Conservation (phyloP, 306 rosid species). For the Casuarina equisetifolia region DNA sequence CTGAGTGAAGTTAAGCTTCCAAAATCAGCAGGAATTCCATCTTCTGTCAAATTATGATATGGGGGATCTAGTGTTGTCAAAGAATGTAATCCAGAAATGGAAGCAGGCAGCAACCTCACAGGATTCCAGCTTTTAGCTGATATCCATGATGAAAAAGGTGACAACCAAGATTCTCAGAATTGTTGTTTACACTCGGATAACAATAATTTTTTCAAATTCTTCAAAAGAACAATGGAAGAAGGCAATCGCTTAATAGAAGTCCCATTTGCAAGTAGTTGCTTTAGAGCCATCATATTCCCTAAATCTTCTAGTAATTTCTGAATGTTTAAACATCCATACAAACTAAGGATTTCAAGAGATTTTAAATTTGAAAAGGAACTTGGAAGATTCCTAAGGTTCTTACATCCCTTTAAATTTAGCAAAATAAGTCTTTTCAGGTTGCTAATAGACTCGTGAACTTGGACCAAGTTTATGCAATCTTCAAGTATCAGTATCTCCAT, state of each 20-base stretch:
- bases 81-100: not conserved
- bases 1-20: not conserved
- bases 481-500: not conserved
- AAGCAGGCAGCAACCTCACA: not conserved
- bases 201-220: too few relatives aligned
- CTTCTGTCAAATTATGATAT: not conserved
- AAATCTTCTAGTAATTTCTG: not conserved
- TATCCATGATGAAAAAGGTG: not conserved
- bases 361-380: not conserved
- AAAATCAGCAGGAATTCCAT: not conserved
- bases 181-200: too few relatives aligned
- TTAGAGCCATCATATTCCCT: not conserved
- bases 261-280: rapidly evolving
- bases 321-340: not conserved
- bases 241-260: not conserved
- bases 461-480: not conserved
- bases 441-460: not conserved
- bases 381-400: not conserved
- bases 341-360: not conserved
- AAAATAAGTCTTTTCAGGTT: not conserved
- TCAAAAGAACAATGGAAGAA: too few relatives aligned
- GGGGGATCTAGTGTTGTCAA: not conserved
- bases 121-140: not conserved
- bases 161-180: too few relatives aligned
- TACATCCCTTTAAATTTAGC: not conserved